These are phyloP conservation scores for Penicillium coprophilum DNA, from an alignment of 495 filamentous ascomycete genomes.

Conservation along the genomic window DNA sequence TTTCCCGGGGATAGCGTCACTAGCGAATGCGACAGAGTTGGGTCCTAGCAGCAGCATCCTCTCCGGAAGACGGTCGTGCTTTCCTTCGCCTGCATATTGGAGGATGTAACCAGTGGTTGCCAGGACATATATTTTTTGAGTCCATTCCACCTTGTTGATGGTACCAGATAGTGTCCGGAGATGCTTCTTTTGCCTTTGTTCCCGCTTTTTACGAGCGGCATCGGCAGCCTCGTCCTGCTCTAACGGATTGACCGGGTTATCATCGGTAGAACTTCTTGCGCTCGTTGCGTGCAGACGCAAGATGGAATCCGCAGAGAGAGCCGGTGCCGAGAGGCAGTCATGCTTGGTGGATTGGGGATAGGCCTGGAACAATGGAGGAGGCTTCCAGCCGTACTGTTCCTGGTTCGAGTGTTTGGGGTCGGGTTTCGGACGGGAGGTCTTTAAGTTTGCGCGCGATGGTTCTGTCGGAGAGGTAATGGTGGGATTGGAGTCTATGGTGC, in stretches of 20 bases:
- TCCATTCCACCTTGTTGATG: slow-evolving; percentile 69
- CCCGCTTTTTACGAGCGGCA: slow-evolving; percentile 39
- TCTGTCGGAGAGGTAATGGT: slow-evolving; percentile 33
- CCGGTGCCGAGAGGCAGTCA: slow-evolving; percentile 49
- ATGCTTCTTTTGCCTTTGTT: slow-evolving; percentile 45
- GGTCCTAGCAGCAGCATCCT: slow-evolving; percentile 80
- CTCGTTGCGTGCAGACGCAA: slow-evolving; percentile 52
- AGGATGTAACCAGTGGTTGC: slow-evolving; percentile 80
- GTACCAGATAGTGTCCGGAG: slow-evolving; percentile 57
- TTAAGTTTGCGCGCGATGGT: slow-evolving; percentile 24
- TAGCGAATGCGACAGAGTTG: slow-evolving; percentile 89
- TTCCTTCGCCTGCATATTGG: slow-evolving; percentile 81
- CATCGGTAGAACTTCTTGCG: slow-evolving; percentile 34
- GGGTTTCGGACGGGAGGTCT: slow-evolving; percentile 25
- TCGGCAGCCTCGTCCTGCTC: slow-evolving; percentile 17
- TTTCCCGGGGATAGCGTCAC: slow-evolving; percentile 85
- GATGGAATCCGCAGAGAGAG: slow-evolving; percentile 57
- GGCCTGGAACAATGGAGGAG: slow-evolving; percentile 86
- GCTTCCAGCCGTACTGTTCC: slow-evolving; percentile 58
- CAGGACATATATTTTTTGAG: slow-evolving; percentile 78
- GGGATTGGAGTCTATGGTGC: slow-evolving; percentile 29
- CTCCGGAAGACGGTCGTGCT: slow-evolving; percentile 80
- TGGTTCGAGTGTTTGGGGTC: slow-evolving; percentile 23
- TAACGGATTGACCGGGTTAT: slow-evolving; percentile 1
- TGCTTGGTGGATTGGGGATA: slow-evolving; percentile 78